Conservation (phyloP, 2,329 filamentous ascomycete genomes). For the Macroventuria anomochaeta region DNA sequence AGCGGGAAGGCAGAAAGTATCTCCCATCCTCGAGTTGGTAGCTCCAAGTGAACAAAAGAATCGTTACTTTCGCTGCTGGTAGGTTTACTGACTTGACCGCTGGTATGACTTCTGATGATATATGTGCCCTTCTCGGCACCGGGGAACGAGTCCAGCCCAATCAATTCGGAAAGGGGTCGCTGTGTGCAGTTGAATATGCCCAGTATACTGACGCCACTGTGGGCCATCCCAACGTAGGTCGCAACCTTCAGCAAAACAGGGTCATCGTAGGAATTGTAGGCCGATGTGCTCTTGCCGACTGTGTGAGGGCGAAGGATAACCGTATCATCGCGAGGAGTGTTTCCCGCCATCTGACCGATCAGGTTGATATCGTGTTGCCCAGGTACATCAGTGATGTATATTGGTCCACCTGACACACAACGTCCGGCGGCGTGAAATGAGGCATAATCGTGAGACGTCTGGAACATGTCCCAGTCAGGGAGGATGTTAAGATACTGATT, state of each 20-base stretch:
- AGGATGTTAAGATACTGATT: slow-evolving; percentile 85
- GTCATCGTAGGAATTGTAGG: slow-evolving; percentile 79
- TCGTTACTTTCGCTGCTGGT: slow-evolving; percentile 56
- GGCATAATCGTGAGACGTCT: slow-evolving; percentile 72
- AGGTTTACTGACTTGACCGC: slow-evolving; percentile 65
- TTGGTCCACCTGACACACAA: slow-evolving; percentile 87
- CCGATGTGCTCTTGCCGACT: slow-evolving; percentile 73
- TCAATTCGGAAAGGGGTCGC: slow-evolving; percentile 68
- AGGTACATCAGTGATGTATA: slow-evolving; percentile 92
- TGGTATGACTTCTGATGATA: slow-evolving; percentile 74
- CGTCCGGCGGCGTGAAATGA: slow-evolving; percentile 88
- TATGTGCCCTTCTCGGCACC: slow-evolving; percentile 70
- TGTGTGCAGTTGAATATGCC: slow-evolving; percentile 83
- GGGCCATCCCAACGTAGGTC: slow-evolving; percentile 73
- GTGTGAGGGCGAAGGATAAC: slow-evolving; percentile 81
- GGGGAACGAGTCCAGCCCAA: slow-evolving; percentile 75
- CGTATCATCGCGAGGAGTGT: slow-evolving; percentile 73
- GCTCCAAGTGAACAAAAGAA: slow-evolving; percentile 64
- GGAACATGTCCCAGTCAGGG: slow-evolving; percentile 84
- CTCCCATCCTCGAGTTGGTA: slow-evolving; percentile 75
- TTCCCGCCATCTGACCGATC: slow-evolving; percentile 80
- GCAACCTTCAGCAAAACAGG: slow-evolving; percentile 76
- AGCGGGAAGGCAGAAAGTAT: slow-evolving; percentile 79
- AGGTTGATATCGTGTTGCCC: slow-evolving; percentile 78
- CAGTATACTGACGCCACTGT: slow-evolving; percentile 76